These are phyloP conservation scores for Tephrocybe sp. DNA, from an alignment of 768 basidiomycete species.

Conservation along the genomic window DNA sequence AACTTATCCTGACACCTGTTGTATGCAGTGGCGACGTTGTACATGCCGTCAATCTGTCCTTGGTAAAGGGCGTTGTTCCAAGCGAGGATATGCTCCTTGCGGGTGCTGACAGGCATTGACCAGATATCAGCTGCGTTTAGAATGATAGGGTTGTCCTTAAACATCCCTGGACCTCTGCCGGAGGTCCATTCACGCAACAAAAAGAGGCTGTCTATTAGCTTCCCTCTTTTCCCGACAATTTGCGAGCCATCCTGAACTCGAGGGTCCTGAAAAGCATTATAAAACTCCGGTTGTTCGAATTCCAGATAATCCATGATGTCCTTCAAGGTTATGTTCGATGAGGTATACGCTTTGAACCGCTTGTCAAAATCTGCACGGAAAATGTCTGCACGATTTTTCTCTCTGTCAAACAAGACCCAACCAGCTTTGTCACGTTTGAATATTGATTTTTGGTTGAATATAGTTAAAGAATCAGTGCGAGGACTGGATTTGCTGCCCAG, in stretches of 20 bases:
- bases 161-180: slow-evolving; percentile 4
- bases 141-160: neutral
- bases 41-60: slow-evolving; percentile 7
- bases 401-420: slow-evolving; percentile 41
- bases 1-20: slow-evolving; percentile 31
- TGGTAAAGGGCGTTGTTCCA: slow-evolving; percentile 3
- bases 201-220: slow-evolving; percentile 1
- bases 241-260: neutral
- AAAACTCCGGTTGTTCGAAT: slow-evolving; percentile 3
- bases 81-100: neutral
- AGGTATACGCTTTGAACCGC: neutral
- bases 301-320: slow-evolving; percentile 6
- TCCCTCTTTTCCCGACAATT: neutral
- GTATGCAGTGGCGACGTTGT: neutral
- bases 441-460: slow-evolving; percentile 38
- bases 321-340: neutral
- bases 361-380: neutral
- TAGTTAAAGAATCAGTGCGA: slow-evolving; percentile 42
- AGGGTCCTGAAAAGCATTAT: slow-evolving; percentile 6
- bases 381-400: slow-evolving; percentile 26
- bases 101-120: slow-evolving; percentile 4
- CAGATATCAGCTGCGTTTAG: slow-evolving; percentile 1
- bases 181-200: slow-evolving; percentile 3
- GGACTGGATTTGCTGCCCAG: slow-evolving; percentile 57
- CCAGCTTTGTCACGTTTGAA: slow-evolving; percentile 29